These are phyloP conservation scores for button mushroom (Agaricus bisporus) DNA, from an alignment of 768 basidiomycete species.

Conservation along the genomic window DNA sequence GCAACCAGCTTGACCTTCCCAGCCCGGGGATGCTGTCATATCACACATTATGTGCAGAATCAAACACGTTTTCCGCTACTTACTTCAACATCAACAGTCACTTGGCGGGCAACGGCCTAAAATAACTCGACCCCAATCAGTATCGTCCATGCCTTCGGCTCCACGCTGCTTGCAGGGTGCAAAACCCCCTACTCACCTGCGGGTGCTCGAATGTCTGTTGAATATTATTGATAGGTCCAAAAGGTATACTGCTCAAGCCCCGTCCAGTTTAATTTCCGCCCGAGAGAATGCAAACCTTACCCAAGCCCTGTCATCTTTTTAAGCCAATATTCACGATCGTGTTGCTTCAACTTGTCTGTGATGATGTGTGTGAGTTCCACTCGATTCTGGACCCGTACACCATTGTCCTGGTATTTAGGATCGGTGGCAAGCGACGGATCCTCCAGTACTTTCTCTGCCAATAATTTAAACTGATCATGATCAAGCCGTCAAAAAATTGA, in stretches of 20 bases:
- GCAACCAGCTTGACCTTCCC: slow-evolving; percentile 76
- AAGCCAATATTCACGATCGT: slow-evolving; percentile 71
- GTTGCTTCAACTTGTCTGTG: slow-evolving; percentile 47
- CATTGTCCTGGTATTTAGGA: slow-evolving; percentile 66
- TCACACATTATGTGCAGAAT: slow-evolving; percentile 13
- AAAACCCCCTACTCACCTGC: slow-evolving; percentile 29
- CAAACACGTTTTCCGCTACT: slow-evolving; percentile 17
- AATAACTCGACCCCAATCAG: slow-evolving; percentile 9
- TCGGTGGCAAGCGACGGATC: slow-evolving; percentile 54
- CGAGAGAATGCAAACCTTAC: slow-evolving; percentile 32
- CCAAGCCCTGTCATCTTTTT: slow-evolving; percentile 70
- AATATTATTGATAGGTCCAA: slow-evolving; percentile 92
- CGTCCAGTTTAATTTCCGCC: background rate
- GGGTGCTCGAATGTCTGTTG: slow-evolving; percentile 86
- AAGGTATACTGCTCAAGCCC: slow-evolving; percentile 52
- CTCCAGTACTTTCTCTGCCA: slow-evolving; percentile 59
- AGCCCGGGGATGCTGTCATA: slow-evolving; percentile 59
- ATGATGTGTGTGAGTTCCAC: slow-evolving; percentile 64
- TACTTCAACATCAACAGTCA: slow-evolving; percentile 76
- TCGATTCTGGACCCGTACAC: slow-evolving; percentile 71
- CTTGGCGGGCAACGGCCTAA: slow-evolving; percentile 69
- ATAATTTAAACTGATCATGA: slow-evolving; percentile 55
- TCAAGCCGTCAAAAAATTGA: slow-evolving; percentile 5
- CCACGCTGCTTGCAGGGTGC: slow-evolving; percentile 5
- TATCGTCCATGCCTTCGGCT: slow-evolving; percentile 2